Conservation (phyloP, 129 eudicot species). For the Tanacetum coccineum region DNA sequence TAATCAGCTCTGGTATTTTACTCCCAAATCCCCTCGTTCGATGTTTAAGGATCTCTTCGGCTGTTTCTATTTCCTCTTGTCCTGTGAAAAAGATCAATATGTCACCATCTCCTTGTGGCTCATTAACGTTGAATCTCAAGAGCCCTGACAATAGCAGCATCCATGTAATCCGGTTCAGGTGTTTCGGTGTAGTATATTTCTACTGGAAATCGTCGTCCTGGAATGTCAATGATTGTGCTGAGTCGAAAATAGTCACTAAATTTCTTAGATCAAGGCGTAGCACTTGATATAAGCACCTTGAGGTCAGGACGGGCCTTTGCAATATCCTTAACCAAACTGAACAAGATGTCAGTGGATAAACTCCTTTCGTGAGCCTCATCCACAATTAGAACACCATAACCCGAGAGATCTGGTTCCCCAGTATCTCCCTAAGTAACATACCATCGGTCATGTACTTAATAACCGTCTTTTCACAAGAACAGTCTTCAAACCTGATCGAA, state of each 20-base stretch:
- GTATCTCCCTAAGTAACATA: conserved; percentile 69
- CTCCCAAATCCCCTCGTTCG: conserved; percentile 85
- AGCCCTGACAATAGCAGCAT: conserved; percentile 87
- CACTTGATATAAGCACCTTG: conserved; percentile 89
- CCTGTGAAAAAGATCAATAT: conserved; percentile 80
- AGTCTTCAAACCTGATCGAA: conserved; percentile 78
- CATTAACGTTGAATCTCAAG: conserved; percentile 82
- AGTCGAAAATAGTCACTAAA: conserved; percentile 87
- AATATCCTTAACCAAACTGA: conserved; percentile 92
- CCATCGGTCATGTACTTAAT: conserved; percentile 89
- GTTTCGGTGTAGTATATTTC: conserved; percentile 83
- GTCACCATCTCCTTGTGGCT: conserved; percentile 87
- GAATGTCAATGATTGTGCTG: conserved; percentile 81
- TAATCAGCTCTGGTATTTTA: conserved; percentile 81
- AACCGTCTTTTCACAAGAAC: conserved; percentile 74
- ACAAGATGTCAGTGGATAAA: conserved; percentile 73
- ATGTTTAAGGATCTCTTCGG: conserved; percentile 81
- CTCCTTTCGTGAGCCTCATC: conserved; percentile 98
- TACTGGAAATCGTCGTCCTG: conserved; percentile 90
- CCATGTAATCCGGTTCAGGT: conserved; percentile 84
- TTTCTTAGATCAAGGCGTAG: conserved; percentile 86
- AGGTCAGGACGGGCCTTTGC: conserved; percentile 77
- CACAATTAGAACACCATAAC: conserved; percentile 85
- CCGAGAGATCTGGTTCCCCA: conserved; percentile 77
- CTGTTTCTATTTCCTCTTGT: conserved; percentile 93